Evolutionary conservation across 2,329 filamentous ascomycete species (phyloP).

Genomic region (Parastagonospora nodorum): DNA sequence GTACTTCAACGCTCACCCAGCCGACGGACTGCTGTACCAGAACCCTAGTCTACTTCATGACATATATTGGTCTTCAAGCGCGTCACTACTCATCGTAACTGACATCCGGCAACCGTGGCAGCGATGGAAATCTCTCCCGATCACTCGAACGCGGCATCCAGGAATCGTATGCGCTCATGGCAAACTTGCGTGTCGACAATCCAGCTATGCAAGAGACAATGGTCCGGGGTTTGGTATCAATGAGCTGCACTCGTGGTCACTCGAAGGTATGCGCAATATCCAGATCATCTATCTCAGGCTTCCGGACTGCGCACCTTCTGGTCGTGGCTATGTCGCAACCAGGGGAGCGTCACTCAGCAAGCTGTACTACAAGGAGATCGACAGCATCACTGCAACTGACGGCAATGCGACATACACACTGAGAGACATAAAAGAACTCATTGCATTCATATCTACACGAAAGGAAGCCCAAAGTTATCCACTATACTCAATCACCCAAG

Average conservation of each 20-base stretch:
- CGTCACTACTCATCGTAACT: too few species aligned
- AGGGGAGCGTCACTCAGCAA: slow-evolving; percentile 22
- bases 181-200: too few species aligned
- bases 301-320: slow-evolving; percentile 26
- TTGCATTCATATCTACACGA: slow-evolving; percentile 19
- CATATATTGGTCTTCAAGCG: too few species aligned
- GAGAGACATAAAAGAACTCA: slow-evolving; percentile 18
- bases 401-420: slow-evolving; percentile 25
- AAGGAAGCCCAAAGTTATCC: slow-evolving; percentile 21
- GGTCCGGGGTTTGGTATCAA: too few species aligned
- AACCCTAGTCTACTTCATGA: too few species aligned
- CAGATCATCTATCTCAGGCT: slow-evolving; percentile 35
- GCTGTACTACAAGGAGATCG: slow-evolving; percentile 24
- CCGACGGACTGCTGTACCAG: too few species aligned
- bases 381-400: slow-evolving; percentile 23
- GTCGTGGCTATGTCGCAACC: slow-evolving; percentile 21
- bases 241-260: not conserved
- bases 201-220: too few species aligned
- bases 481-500: slow-evolving; percentile 28
- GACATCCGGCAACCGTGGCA: too few species aligned
- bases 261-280: slow-evolving; percentile 13
- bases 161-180: too few species aligned
- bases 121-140: too few species aligned
- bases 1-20: too few species aligned
- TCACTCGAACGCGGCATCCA: too few species aligned